phyloP scores from a whole-genome alignment of 257 asterid genomes.

The Solanum etuberosum region DNA sequence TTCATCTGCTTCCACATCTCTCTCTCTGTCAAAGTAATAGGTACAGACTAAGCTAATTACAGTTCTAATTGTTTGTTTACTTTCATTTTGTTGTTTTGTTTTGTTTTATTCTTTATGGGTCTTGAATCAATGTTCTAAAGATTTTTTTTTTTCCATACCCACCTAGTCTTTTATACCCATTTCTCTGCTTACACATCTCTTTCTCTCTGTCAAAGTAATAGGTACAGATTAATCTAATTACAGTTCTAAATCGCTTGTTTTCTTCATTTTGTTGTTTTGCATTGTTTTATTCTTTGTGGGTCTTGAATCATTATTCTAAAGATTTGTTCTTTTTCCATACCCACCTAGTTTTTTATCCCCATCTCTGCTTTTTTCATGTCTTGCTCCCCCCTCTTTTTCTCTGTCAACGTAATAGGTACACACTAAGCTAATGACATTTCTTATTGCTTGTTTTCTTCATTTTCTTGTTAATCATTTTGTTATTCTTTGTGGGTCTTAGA shows the following conservation, averaged over 20 bases:
- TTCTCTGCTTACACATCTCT: neutral
- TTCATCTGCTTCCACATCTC: neutral
- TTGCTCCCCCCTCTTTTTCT: neutral
- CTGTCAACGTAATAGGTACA: neutral
- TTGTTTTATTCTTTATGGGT: neutral
- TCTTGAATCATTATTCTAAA: neutral
- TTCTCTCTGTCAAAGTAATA: neutral
- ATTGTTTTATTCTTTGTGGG: neutral
- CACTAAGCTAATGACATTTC: neutral
- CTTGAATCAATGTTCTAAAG: neutral
- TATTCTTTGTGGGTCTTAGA: neutral
- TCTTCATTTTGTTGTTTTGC: neutral
- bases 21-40: neutral
- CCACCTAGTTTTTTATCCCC: neutral
- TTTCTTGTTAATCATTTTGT: neutral
- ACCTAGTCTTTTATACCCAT: neutral
- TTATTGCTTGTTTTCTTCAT: neutral
- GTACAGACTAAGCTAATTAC: neutral
- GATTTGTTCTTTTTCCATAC: neutral
- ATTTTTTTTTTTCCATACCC: neutral
- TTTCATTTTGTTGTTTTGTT: neutral
- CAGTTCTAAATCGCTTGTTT: neutral
- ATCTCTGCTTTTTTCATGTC: neutral
- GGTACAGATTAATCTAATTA: neutral
- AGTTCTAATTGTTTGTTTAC: neutral